phyloP scores from a whole-genome alignment of 352 stramenopile species.

The Globisporangium takayamanum region DNA sequence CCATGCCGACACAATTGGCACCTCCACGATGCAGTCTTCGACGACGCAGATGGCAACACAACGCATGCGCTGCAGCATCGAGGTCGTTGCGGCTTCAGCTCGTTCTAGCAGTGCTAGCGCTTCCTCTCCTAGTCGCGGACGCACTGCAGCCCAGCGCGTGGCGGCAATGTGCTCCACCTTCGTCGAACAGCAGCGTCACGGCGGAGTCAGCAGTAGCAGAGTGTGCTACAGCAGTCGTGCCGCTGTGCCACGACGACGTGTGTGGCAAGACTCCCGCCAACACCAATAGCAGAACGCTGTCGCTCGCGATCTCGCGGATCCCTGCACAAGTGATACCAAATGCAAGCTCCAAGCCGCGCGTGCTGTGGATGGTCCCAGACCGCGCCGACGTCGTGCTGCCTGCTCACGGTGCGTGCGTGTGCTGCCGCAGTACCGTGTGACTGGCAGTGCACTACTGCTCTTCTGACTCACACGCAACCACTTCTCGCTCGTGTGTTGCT shows the following conservation, averaged over 20 bases:
- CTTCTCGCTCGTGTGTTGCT: background rate
- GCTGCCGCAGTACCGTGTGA: too few relatives aligned
- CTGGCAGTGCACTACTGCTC: background rate
- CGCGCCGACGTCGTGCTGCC: constrained; percentile 14
- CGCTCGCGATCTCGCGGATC: constrained; percentile 48
- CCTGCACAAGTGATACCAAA: background rate
- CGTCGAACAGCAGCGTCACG: background rate
- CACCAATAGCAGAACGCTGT: constrained; percentile 29
- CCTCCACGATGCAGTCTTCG: too few relatives aligned
- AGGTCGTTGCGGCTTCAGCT: background rate
- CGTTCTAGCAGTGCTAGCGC: background rate
- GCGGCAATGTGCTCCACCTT: background rate
- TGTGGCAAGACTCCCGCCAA: constrained; percentile 23
- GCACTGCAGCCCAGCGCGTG: constrained; percentile 5
- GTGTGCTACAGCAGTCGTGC: constrained; percentile 31
- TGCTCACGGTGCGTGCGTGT: constrained; percentile 1
- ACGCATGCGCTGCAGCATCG: background rate
- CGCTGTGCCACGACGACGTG: constrained; percentile 39
- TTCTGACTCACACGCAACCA: background rate
- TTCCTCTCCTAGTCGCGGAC: background rate
- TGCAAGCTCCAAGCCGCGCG: background rate
- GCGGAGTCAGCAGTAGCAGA: constrained; percentile 6
- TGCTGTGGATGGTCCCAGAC: constrained; percentile 36
- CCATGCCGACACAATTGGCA: too few relatives aligned
- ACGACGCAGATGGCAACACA: too few relatives aligned